phyloP scores from a whole-genome alignment of 2,329 filamentous ascomycete genomes.

The Chalaropsis ovoidea region DNA sequence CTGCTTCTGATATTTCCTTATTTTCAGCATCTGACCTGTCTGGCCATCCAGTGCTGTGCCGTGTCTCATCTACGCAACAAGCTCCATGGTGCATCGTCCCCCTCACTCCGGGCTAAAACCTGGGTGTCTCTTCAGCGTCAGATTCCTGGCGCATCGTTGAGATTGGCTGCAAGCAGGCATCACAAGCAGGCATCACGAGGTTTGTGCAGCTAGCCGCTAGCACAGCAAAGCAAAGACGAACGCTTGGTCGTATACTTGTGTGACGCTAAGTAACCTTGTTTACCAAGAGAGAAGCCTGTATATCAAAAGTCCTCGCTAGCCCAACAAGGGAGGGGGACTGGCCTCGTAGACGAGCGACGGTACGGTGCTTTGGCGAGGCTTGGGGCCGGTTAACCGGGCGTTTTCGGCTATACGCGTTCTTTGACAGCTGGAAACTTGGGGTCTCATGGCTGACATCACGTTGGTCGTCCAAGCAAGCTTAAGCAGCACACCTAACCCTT shows the following conservation, averaged over 20 bases:
- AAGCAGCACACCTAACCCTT: neutral
- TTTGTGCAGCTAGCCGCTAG: neutral
- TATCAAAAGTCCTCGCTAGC: neutral
- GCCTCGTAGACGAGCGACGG: too few species aligned
- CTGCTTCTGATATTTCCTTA: neutral
- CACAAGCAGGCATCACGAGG: neutral
- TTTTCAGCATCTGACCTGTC: neutral
- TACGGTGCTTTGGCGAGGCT: too few species aligned
- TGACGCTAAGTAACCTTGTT: neutral
- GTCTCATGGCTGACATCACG: neutral
- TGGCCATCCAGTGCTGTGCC: neutral
- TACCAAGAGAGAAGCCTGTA: neutral
- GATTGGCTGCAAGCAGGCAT: neutral
- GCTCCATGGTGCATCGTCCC: neutral
- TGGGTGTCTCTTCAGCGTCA: neutral
- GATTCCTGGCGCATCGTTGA: neutral
- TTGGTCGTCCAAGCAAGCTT: neutral
- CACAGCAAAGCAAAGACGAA: neutral
- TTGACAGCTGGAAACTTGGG: neutral
- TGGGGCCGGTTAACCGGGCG: neutral
- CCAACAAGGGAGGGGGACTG: neutral
- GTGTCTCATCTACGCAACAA: constrained; percentile 1
- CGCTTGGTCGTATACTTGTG: neutral
- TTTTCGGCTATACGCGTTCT: neutral
- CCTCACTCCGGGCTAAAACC: neutral